These are phyloP conservation scores for Friedmanniomyces simplex DNA, from an alignment of 495 filamentous ascomycete species.

Conservation along the genomic window DNA sequence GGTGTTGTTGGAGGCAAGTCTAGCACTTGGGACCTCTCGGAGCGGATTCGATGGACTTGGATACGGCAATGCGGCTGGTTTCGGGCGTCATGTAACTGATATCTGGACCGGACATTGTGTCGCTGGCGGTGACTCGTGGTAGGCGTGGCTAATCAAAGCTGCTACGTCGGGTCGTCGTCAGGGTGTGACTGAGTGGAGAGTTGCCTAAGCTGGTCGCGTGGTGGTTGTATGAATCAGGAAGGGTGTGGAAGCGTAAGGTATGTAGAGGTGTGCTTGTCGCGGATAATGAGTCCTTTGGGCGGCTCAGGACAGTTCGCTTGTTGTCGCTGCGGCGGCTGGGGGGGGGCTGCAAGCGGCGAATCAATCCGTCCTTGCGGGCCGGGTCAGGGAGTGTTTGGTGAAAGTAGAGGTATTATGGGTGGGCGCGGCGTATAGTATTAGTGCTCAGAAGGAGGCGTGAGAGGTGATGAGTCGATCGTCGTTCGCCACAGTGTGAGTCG, in stretches of 20 bases:
- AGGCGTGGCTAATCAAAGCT: conserved; percentile 13
- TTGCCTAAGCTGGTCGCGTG: conserved; percentile 1
- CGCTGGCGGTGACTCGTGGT: conserved; percentile 7
- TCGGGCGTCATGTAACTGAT: conserved; percentile 1
- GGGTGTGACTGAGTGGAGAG: conserved; percentile 17
- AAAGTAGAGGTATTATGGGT: neutral
- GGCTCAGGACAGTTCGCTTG: conserved; percentile 9
- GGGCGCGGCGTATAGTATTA: neutral
- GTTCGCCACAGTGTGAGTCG: neutral
- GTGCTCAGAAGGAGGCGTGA: neutral
- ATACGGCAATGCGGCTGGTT: conserved; percentile 5
- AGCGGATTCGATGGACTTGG: conserved; percentile 18
- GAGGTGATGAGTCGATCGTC: conserved; percentile 6
- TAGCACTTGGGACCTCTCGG: conserved; percentile 5
- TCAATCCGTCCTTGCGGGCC: conserved; percentile 19
- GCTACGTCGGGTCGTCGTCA: conserved; percentile 9
- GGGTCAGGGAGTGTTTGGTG: neutral
- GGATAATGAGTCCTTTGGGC: neutral
- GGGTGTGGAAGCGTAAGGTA: neutral
- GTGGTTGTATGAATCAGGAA: neutral
- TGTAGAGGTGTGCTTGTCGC: neutral
- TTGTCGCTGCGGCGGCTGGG: neutral
- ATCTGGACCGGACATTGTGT: conserved; percentile 5
- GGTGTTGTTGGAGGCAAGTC: neutral
- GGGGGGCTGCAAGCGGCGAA: neutral